Evolutionary conservation across 2,329 filamentous ascomycete species (phyloP).

Genomic region (Curvularia sp.): DNA sequence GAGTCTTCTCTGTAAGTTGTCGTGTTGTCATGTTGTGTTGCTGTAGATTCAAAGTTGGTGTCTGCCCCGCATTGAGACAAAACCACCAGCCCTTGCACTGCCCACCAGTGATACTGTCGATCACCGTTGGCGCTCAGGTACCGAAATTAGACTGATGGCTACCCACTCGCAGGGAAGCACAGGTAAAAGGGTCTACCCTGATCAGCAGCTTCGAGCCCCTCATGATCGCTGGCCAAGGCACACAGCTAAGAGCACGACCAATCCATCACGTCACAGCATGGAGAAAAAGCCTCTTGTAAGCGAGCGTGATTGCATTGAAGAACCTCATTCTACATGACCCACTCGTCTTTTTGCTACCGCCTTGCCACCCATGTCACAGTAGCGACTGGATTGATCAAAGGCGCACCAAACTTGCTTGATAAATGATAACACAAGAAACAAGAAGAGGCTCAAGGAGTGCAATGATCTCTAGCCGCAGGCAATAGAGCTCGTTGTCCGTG

Average conservation of each 20-base stretch:
- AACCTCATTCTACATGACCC: constrained; percentile 45
- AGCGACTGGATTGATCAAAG: constrained; percentile 21
- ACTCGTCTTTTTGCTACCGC: constrained; percentile 21
- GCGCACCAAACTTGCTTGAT: constrained; percentile 8
- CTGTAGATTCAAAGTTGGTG: no score
- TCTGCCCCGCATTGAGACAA: constrained; percentile 20
- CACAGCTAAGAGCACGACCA: not conserved
- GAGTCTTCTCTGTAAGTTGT: no score
- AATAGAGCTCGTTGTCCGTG: constrained; percentile 40
- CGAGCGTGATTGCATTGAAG: constrained; percentile 48
- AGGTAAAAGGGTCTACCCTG: constrained; percentile 9
- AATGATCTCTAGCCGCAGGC: constrained; percentile 49
- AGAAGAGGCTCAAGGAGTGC: constrained; percentile 42
- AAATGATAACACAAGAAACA: constrained; percentile 25
- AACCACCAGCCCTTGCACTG: constrained; percentile 16
- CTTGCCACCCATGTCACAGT: constrained; percentile 17
- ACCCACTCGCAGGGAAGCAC: constrained; percentile 2
- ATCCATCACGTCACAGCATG: not conserved
- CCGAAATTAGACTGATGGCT: constrained; percentile 7
- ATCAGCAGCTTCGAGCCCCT: constrained; percentile 3
- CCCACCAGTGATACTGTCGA: constrained; percentile 22
- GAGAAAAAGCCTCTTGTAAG: constrained; percentile 22
- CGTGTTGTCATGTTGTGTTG: no score
- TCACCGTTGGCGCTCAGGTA: constrained; percentile 17
- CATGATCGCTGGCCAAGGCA: not conserved